These are phyloP conservation scores for Trichoderma pleuroti DNA, from an alignment of 2,329 filamentous ascomycete species.

Conservation along the genomic window DNA sequence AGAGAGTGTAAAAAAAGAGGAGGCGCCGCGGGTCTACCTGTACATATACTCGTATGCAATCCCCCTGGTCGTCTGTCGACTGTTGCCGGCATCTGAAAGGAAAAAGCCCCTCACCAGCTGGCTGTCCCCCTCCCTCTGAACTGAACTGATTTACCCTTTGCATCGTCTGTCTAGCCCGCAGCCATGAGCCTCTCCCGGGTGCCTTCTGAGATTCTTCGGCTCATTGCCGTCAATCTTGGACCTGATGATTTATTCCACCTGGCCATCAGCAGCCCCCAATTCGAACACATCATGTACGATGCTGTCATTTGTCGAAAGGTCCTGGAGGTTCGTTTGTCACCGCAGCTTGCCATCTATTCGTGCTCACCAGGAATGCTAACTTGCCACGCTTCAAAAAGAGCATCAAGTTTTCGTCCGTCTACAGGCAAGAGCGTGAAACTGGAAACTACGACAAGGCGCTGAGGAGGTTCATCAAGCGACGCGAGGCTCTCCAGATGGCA, in stretches of 20 bases:
- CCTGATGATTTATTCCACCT: conserved; percentile 58
- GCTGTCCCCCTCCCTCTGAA: background rate
- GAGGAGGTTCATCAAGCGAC: conserved; percentile 58
- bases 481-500: conserved; percentile 57
- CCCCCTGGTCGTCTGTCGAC: background rate
- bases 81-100: background rate
- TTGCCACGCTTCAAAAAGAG: conserved; percentile 16
- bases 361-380: background rate
- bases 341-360: background rate
- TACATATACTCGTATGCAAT: background rate
- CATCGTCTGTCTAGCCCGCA: background rate
- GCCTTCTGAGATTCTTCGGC: conserved; percentile 63
- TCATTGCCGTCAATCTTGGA: conserved; percentile 52
- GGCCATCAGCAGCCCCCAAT: conserved; percentile 48
- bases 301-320: conserved; percentile 55
- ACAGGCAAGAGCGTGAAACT: conserved; percentile 22
- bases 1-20: background rate
- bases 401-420: conserved; percentile 25
- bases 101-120: background rate
- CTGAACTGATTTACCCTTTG: background rate
- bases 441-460: conserved; percentile 34
- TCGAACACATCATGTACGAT: conserved; percentile 50
- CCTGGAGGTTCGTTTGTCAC: conserved; percentile 48
- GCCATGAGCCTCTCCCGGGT: conserved; percentile 39
- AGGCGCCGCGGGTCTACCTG: background rate